Conservation (phyloP, 768 basidiomycete genomes). For the Mycena indigotica region DNA sequence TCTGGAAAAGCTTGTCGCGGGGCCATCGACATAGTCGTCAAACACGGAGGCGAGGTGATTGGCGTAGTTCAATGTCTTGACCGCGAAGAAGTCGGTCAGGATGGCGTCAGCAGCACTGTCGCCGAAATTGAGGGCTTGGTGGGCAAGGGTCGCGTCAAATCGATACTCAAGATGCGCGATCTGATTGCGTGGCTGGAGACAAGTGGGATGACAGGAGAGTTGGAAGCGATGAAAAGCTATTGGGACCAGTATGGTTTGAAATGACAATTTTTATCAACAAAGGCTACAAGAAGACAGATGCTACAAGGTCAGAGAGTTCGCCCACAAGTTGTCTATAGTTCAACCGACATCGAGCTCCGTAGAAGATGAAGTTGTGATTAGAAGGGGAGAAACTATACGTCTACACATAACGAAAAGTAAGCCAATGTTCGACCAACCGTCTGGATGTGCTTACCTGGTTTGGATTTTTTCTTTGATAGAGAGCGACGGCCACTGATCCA, state of each 20-base stretch:
- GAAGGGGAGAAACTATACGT: too few relatives aligned
- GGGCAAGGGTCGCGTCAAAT: slow-evolving; percentile 69
- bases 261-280: too few relatives aligned
- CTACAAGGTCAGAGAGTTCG: too few relatives aligned
- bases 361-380: too few relatives aligned
- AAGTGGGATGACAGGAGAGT: slow-evolving; percentile 63
- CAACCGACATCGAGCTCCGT: too few relatives aligned
- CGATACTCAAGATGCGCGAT: slow-evolving; percentile 85
- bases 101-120: slow-evolving; percentile 70
- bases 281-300: too few relatives aligned
- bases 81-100: slow-evolving; percentile 80
- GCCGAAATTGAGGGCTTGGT: slow-evolving; percentile 78
- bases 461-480: too few relatives aligned
- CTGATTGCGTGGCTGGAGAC: slow-evolving; percentile 80
- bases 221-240: slow-evolving; percentile 77
- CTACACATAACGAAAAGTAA: too few relatives aligned
- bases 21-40: slow-evolving; percentile 72
- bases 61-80: slow-evolving; percentile 89
- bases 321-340: too few relatives aligned
- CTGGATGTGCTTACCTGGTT: too few relatives aligned
- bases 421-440: too few relatives aligned
- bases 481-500: too few relatives aligned
- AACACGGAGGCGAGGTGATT: slow-evolving; percentile 77
- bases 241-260: slow-evolving; percentile 72
- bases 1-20: slow-evolving; percentile 85